Evolutionary conservation across 1,139 yeast genomes (phyloP), one percentile per base, ranked within the genome.

Genomic region (Debaryomycetaceae sp.): DNA sequence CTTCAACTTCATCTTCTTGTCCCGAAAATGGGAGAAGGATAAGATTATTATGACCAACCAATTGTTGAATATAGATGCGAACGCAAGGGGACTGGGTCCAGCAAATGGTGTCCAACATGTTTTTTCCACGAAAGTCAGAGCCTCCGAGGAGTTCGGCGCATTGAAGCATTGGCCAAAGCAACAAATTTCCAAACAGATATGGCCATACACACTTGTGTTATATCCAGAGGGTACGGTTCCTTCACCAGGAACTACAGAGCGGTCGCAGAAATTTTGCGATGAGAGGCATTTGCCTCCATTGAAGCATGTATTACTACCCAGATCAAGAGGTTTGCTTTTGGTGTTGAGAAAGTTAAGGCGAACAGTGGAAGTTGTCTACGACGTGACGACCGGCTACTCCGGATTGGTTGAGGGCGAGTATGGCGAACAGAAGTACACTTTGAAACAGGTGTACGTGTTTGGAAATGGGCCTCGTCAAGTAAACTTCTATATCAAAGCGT

Each of bases 151-250:
- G n/a, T 42, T 34, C 29, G 39, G 38, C 14, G 35, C 9, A 6
- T 56, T 54, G 11, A 58, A 57, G 24, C 57, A 54, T 33, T 76
- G 79, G 76, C 79, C 80, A 1, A 43, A 53, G 34, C 76, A 76
- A 1, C 52, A 50, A 4, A 58, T 66, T 33, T 45, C 65, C 2
- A 52, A 60, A 49, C 50, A 63, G 41, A 47, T 69, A 43, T 62
- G 74, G 70, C 73, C 82, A 51, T 83, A 80, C 52, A 70, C 70
- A 58, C 60, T 93, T 44, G 65, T 91, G 24, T 63, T 93, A 33
- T 93, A 85, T 64, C 99, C 99, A 1, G 99, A 93, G 63, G 99
- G 99, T 2, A 93, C 99, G 0, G 95, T 90, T 43, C 69, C 87
- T 47, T 83, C 95, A 35, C 72, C 71, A 9, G 76, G 80, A 51